A percentile compares a stretch with the other conserved stretches of the same genome.
Conservation (phyloP, 352 stramenopile species). For the Thraustochytrium striatum region DNA sequence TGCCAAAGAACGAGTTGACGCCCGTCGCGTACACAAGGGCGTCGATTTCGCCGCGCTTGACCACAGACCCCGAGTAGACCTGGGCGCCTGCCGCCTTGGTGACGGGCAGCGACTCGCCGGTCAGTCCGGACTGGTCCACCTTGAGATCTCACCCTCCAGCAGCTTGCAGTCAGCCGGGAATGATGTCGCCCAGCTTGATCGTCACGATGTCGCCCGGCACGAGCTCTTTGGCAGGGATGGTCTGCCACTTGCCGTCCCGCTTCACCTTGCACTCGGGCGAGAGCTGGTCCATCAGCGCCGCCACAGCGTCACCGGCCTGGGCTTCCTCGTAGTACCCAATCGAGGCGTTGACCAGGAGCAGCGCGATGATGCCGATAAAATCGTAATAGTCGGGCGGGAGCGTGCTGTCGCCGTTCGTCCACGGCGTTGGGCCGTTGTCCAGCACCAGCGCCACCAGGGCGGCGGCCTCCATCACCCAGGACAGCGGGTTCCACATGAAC, state of each 20-base stretch:
- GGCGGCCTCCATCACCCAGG: constrained; percentile 70
- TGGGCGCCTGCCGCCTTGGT: constrained; percentile 70
- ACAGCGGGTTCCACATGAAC: constrained; percentile 75
- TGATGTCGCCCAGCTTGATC: constrained; percentile 73
- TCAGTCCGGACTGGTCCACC: constrained; percentile 83
- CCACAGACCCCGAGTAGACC: constrained; percentile 74
- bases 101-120: constrained; percentile 87
- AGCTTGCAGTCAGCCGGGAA: constrained; percentile 80
- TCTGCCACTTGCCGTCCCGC: constrained; percentile 76
- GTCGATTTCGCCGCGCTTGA: constrained; percentile 79
- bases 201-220: constrained; percentile 87
- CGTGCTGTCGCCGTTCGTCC: constrained; percentile 41
- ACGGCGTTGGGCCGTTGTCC: not conserved
- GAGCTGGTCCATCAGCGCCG: constrained; percentile 72
- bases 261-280: constrained; percentile 76
- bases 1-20: constrained; percentile 81
- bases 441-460: constrained; percentile 68
- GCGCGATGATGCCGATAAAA: constrained; percentile 66
- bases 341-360: constrained; percentile 66
- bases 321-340: constrained; percentile 71
- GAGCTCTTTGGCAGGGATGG: constrained; percentile 65
- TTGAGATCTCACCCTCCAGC: constrained; percentile 61
- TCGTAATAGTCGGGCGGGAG: constrained; percentile 57
- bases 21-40: constrained; percentile 80
- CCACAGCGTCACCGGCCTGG: constrained; percentile 72